A percentile compares a stretch with the other conserved stretches of the same genome.
Evolutionary conservation across 768 basidiomycete genomes (phyloP).

Genomic region (Omphalotus guepiniiformis): DNA sequence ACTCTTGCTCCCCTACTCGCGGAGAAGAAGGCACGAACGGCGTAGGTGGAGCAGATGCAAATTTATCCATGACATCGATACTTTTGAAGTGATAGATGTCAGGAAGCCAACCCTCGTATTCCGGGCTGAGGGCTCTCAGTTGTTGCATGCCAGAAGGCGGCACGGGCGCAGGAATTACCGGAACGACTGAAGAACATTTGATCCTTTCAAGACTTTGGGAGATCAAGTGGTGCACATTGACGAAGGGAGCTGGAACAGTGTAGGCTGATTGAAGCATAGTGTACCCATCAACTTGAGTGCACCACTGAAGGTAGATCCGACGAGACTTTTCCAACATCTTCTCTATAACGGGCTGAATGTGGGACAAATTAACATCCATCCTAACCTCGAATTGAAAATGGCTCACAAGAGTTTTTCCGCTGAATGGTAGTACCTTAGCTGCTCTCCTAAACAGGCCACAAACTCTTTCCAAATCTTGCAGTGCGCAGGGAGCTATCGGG

Average conservation of each 20-base stretch:
- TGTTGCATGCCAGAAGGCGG: neutral
- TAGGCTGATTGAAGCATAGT: neutral
- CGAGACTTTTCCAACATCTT: constrained; percentile 51
- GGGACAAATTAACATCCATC: neutral
- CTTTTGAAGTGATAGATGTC: constrained; percentile 46
- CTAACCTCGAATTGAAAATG: constrained; percentile 2
- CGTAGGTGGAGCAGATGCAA: constrained; percentile 31
- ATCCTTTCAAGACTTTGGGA: too few relatives aligned
- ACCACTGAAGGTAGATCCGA: constrained; percentile 36
- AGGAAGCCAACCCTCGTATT: constrained; percentile 30
- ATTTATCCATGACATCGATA: constrained; percentile 33
- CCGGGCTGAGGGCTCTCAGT: too few relatives aligned
- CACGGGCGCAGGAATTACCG: too few relatives aligned
- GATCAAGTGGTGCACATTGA: neutral
- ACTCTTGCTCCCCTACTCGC: constrained; percentile 48
- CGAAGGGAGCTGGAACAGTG: neutral
- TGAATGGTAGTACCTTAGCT: constrained; percentile 54
- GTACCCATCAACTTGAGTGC: constrained; percentile 13
- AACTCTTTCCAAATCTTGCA: constrained; percentile 57
- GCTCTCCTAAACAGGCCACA: constrained; percentile 55
- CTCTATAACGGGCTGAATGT: constrained; percentile 49
- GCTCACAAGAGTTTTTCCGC: constrained; percentile 55
- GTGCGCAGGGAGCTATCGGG: constrained; percentile 52
- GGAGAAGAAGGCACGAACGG: constrained; percentile 45
- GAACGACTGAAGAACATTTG: too few relatives aligned